A percentile compares a stretch with the other conserved stretches of the same genome.
phyloP scores from a whole-genome alignment of 768 basidiomycete genomes.

The Phanerodontia chrysosporium region DNA sequence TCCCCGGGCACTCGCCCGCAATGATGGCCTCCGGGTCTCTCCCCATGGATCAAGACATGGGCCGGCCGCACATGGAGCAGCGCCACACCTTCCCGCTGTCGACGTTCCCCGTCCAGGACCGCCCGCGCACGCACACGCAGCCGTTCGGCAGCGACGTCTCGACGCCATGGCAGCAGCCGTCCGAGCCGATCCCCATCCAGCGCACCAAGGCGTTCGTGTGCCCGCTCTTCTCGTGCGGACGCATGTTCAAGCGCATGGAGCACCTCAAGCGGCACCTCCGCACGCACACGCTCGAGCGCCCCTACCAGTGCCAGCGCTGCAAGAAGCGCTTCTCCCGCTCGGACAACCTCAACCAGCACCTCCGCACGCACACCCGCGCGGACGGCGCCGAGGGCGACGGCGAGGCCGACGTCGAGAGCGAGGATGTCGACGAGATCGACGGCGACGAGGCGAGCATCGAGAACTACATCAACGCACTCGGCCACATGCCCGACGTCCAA shows the following conservation, averaged over 20 bases:
- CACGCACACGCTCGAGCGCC: slow-evolving; percentile 87
- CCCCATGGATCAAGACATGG: slow-evolving; percentile 6
- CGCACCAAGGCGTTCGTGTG: slow-evolving; percentile 66
- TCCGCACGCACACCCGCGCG: slow-evolving; percentile 68
- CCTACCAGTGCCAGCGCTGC: slow-evolving; percentile 72
- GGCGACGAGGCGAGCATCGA: slow-evolving; percentile 17
- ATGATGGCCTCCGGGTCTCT: slow-evolving; percentile 2
- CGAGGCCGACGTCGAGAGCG: slow-evolving; percentile 31
- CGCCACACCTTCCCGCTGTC: slow-evolving; percentile 20
- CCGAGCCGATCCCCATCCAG: slow-evolving; percentile 8
- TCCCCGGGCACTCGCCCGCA: not conserved
- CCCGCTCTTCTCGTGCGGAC: slow-evolving; percentile 78
- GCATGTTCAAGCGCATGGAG: slow-evolving; percentile 89
- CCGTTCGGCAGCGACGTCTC: slow-evolving; percentile 11
- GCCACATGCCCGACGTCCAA: slow-evolving; percentile 39
- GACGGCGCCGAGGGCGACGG: slow-evolving; percentile 23
- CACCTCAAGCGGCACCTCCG: slow-evolving; percentile 85
- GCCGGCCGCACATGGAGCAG: slow-evolving; percentile 15
- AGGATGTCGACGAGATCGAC: slow-evolving; percentile 33
- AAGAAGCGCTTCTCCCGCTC: slow-evolving; percentile 81
- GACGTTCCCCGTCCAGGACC: slow-evolving; percentile 14
- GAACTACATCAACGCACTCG: slow-evolving; percentile 12
- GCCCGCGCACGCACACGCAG: slow-evolving; percentile 17
- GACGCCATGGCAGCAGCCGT: not conserved
- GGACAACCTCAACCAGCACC: slow-evolving; percentile 86